These are phyloP conservation scores for Nannizzia gypsea DNA, from an alignment of 2,329 filamentous ascomycete genomes.

Conservation along the genomic window DNA sequence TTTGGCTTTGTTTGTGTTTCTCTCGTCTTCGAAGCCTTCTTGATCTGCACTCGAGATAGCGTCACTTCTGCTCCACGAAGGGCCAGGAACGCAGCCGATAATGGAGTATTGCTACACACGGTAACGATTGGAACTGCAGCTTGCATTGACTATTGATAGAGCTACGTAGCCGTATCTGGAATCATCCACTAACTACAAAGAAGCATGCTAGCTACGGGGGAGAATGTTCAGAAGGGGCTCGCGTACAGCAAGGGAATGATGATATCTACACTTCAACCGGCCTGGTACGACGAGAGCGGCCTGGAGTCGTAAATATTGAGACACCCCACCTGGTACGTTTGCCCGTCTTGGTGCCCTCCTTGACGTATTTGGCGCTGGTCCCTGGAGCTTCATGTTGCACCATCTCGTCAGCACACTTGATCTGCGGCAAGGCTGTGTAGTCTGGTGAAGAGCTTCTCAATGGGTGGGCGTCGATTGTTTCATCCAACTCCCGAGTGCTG, in stretches of 20 bases:
- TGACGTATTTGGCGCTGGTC: background rate
- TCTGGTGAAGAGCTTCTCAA: background rate
- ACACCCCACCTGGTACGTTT: conserved; percentile 13
- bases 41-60: background rate
- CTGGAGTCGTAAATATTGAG: conserved; percentile 11
- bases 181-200: background rate
- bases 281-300: conserved; percentile 6
- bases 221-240: background rate
- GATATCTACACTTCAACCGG: background rate
- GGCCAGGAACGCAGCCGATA: too few species aligned
- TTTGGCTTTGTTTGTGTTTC: background rate
- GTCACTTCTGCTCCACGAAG: background rate
- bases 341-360: background rate
- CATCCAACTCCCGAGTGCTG: conserved; percentile 5
- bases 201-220: background rate
- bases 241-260: too few species aligned
- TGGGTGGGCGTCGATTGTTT: conserved; percentile 6
- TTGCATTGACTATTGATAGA: background rate
- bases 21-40: background rate
- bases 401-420: conserved; percentile 2
- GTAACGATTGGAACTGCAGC: background rate
- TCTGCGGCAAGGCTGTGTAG: conserved; percentile 7
- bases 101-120: background rate
- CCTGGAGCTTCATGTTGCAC: background rate
- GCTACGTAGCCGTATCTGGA: background rate